A percentile compares a stretch with the other conserved stretches of the same genome.
phyloP scores from a whole-genome alignment of 129 eudicot species.

The Smallanthus sonchifolius region DNA sequence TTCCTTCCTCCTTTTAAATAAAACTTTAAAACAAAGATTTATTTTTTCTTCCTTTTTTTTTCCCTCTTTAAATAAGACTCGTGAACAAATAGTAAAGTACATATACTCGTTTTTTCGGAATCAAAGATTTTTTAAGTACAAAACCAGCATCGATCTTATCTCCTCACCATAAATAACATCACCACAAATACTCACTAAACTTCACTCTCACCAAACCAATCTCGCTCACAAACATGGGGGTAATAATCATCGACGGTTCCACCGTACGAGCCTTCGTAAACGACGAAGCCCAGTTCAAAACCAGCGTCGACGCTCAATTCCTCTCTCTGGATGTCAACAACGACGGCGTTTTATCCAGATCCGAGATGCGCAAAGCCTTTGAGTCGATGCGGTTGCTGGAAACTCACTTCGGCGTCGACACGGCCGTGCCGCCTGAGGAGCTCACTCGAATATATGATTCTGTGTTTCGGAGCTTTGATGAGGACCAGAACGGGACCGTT shows the following conservation, averaged over 20 bases:
- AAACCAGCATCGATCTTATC: not conserved
- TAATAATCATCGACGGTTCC: constrained; percentile 76
- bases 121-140: not conserved
- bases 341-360: constrained; percentile 76
- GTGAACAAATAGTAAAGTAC: no score
- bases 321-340: constrained; percentile 48
- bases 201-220: not conserved
- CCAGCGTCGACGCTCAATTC: constrained; percentile 63
- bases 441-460: constrained; percentile 61
- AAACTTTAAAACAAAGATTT: no score
- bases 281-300: constrained; percentile 58
- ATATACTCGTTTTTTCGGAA: no score
- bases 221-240: constrained; percentile 46
- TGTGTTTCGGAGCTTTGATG: constrained; percentile 53
- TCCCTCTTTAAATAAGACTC: no score
- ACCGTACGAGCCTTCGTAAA: constrained; percentile 68
- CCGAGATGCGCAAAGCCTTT: constrained; percentile 76
- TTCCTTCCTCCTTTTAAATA: no score
- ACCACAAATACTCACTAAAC: not conserved
- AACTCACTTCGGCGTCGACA: constrained; percentile 73
- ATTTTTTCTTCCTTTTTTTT: no score
- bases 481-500: constrained; percentile 55
- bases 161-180: not conserved
- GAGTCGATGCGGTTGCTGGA: constrained; percentile 66
- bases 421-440: constrained; percentile 57